Percentiles rank a stretch among this genome's conserved stretches.
Conservation (phyloP, 768 basidiomycete genomes). For the Suillus brevipes region DNA sequence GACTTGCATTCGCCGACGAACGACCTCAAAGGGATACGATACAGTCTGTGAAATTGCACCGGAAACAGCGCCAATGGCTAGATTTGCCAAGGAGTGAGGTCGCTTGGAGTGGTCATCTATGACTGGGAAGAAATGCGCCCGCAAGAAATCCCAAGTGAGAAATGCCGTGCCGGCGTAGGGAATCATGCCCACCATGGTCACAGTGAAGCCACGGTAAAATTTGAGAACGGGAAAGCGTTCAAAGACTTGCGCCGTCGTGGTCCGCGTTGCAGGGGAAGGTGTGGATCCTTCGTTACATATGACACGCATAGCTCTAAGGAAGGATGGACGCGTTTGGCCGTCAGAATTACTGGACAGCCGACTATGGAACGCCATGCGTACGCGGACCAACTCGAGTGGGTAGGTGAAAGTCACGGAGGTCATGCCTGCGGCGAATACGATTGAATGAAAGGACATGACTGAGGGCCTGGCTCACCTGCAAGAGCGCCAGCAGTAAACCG, state of each 20-base stretch:
- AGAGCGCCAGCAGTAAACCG: constrained; percentile 87
- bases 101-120: constrained; percentile 39
- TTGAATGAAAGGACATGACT: neutral
- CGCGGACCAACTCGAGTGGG: constrained; percentile 92
- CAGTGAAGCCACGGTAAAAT: constrained; percentile 97
- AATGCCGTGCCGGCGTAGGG: constrained; percentile 97
- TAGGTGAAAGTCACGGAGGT: constrained; percentile 91
- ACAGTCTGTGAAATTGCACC: constrained; percentile 86
- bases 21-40: constrained; percentile 93
- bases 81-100: constrained; percentile 58
- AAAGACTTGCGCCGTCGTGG: constrained; percentile 39
- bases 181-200: constrained; percentile 88
- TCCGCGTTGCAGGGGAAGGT: constrained; percentile 18
- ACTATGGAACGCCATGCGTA: constrained; percentile 82
- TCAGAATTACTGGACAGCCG: constrained; percentile 22
- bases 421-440: constrained; percentile 51
- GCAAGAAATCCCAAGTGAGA: constrained; percentile 83
- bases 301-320: constrained; percentile 52
- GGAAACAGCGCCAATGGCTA: constrained; percentile 81
- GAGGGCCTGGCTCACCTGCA: constrained; percentile 58
- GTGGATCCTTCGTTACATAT: constrained; percentile 69
- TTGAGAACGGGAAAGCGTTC: constrained; percentile 74
- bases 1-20: constrained; percentile 92
- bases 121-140: constrained; percentile 56
- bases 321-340: constrained; percentile 45